Evolutionary conservation across 306 rosid species (phyloP).

Genomic region (Amphicarpaea edgeworthii): DNA sequence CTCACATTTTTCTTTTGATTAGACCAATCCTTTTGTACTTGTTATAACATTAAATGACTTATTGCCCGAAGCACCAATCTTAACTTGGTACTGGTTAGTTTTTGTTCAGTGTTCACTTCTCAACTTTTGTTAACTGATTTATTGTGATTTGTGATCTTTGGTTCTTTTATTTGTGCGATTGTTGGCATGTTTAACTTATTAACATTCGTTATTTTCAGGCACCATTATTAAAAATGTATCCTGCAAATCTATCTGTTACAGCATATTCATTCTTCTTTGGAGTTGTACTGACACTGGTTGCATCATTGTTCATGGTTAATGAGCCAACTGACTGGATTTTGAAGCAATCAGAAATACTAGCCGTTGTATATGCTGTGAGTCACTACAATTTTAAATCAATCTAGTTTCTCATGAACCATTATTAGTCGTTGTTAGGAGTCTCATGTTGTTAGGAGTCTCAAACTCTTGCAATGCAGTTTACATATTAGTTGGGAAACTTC

Average conservation of each 20-base stretch:
- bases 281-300: constrained; percentile 64
- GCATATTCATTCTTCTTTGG: constrained; percentile 84
- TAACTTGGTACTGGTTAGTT: background rate
- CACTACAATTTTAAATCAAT: constrained; percentile 33
- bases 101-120: background rate
- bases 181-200: constrained; percentile 28
- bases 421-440: constrained; percentile 19
- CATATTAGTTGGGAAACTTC: no score
- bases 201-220: constrained; percentile 66
- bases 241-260: constrained; percentile 79
- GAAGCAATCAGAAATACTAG: constrained; percentile 76
- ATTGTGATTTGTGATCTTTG: background rate
- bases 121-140: constrained; percentile 13
- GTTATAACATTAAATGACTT: constrained; percentile 37
- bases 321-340: constrained; percentile 73
- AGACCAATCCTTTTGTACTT: background rate
- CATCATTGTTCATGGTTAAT: constrained; percentile 61
- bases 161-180: constrained; percentile 21
- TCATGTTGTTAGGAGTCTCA: no score
- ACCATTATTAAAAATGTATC: constrained; percentile 75
- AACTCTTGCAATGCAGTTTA: no score
- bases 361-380: constrained; percentile 87
- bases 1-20: background rate
- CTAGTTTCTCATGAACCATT: background rate
- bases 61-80: constrained; percentile 5